Evolutionary conservation across 208 protist genomes (phyloP).

Genomic region (Trichomonas gallinae): DNA sequence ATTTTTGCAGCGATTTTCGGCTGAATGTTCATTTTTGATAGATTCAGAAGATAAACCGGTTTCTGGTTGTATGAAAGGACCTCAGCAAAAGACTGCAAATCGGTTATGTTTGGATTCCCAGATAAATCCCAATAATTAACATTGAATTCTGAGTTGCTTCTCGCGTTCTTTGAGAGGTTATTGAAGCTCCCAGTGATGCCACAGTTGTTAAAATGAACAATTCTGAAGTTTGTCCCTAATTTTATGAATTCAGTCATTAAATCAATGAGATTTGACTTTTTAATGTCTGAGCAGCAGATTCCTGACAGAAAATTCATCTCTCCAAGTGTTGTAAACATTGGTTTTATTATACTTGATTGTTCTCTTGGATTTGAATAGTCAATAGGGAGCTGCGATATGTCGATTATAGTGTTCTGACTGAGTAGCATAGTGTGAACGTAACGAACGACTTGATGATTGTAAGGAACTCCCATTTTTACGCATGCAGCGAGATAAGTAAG

Average conservation of each 20-base stretch:
- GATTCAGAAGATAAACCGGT: not conserved
- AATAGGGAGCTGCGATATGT: not conserved
- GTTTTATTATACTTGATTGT: not conserved
- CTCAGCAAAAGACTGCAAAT: not conserved
- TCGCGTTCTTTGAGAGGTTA: not conserved
- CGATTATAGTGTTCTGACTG: not conserved
- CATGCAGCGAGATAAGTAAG: not conserved
- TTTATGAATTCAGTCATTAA: not conserved
- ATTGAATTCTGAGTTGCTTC: not conserved
- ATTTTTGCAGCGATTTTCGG: not conserved
- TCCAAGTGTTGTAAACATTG: not conserved
- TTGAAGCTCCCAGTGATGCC: not conserved
- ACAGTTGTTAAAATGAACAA: not conserved
- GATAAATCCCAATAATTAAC: conserved; percentile 5
- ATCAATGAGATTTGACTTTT: not conserved
- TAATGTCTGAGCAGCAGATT: not conserved
- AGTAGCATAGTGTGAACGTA: not conserved
- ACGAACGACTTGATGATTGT: not conserved
- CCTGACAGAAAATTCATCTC: not conserved
- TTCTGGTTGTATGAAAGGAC: not conserved
- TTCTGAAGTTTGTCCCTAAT: not conserved
- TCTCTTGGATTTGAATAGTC: not conserved
- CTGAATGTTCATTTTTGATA: not conserved
- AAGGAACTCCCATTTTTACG: not conserved
- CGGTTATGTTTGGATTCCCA: not conserved